Base-by-base conservation (phyloP, 2,329 filamentous ascomycete genomes). In the Fusarium luffae region DNA sequence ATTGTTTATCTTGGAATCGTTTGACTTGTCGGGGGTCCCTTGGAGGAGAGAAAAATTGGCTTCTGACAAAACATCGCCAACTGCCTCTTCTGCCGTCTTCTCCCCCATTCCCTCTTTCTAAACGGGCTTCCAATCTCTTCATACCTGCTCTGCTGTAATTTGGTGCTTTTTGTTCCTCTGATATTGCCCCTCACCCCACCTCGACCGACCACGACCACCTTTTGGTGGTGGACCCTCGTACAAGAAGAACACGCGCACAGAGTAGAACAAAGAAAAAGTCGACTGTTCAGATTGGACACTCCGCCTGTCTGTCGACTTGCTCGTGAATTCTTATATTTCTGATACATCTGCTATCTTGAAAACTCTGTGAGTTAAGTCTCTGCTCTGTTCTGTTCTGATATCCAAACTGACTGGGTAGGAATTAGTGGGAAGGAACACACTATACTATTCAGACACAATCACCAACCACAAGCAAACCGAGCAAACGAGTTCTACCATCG, bases 201-300 rank as follows among this genome's bases (percentile, higher is more conserved):
- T 67, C 59, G 46, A 44, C 56, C 50, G 46, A 44, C 56, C 50
- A 66, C 48, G 23, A 25, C 23, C 23, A 25, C 23, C 58, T 60
- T 54, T 46, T 50, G 64, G 59, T 70, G 63, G 69, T 65, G 69
- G 69, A 68, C 48, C 56, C 54, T 68, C 68, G 52, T 66, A 66
- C 61, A 61, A 60, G 54, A 65, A 55, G 37, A 57, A 18, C 59
- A 52, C 41, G 51, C 60, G 54, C 60, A 65, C 62, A 64, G 46
- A 21, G 41, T 21, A 55, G 64, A 69, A 71, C 69, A 72, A 70
- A 72, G 61, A 56, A 63, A 71, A 71, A 64, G 47, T 56, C 47
- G 51, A 54, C 47, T 56, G 54, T 49, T 49, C 64, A 62, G 68
- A 14, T 19, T 14, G 47, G 43, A 54, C 68, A 65, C 44, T 41